phyloP scores from a whole-genome alignment of 768 basidiomycete species.

The Lentinula guzmanii region DNA sequence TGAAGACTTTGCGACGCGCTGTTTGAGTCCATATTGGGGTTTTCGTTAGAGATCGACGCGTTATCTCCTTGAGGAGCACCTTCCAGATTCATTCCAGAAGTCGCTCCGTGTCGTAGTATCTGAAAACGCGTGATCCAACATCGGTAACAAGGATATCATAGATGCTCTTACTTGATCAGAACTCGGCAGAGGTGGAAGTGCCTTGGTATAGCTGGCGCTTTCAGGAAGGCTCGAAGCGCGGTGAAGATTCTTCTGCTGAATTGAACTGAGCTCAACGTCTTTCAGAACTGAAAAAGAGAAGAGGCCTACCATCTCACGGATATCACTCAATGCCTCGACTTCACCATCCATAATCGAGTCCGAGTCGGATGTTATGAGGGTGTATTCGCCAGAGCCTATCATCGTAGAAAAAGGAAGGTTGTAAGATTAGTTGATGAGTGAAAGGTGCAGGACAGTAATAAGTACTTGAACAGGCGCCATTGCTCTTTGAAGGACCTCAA shows the following conservation, averaged over 20 bases:
- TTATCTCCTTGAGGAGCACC: no score
- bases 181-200: background rate
- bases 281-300: no score
- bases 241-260: background rate
- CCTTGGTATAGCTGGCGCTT: background rate
- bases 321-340: background rate
- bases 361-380: background rate
- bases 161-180: background rate
- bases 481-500: no score
- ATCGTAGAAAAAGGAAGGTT: background rate
- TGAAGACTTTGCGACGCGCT: background rate
- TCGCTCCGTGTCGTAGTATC: background rate
- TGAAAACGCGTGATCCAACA: background rate
- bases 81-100: no score
- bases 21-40: no score
- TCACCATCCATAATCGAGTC: background rate
- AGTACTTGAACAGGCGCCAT: no score
- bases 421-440: no score
- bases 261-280: no score
- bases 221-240: background rate
- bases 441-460: no score
- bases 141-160: background rate
- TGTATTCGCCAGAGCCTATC: background rate
- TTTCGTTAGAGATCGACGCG: no score
- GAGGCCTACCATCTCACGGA: no score